Percentiles rank a stretch among this genome's conserved stretches.
Conservation (phyloP, 2,329 filamentous ascomycete species). For the Rhinocladiella similis region DNA sequence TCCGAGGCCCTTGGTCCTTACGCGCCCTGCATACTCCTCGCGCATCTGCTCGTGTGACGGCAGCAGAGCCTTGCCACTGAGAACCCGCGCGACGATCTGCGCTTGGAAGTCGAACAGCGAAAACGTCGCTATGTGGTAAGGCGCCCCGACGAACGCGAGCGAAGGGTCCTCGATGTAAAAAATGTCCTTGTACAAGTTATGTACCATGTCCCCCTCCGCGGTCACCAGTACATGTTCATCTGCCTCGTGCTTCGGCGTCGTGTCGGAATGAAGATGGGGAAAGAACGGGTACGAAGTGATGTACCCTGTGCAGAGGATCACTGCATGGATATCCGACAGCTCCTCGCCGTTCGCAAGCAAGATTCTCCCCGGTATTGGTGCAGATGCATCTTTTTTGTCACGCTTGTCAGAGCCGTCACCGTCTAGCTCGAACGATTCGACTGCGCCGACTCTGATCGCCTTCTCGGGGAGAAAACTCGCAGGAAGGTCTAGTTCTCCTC, state of each 20-base stretch:
- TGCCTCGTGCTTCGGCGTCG: slow-evolving; percentile 46
- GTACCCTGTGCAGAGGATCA: slow-evolving; percentile 70
- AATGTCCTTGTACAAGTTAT: slow-evolving; percentile 70
- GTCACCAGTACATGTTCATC: slow-evolving; percentile 59
- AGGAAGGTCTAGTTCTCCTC: slow-evolving; percentile 61
- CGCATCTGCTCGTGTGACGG: slow-evolving; percentile 45
- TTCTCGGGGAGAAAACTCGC: slow-evolving; percentile 55
- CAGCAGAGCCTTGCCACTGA: slow-evolving; percentile 52
- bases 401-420: background rate
- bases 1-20: slow-evolving; percentile 34
- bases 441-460: slow-evolving; percentile 53
- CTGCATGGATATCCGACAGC: slow-evolving; percentile 58
- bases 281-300: slow-evolving; percentile 68
- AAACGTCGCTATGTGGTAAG: slow-evolving; percentile 67
- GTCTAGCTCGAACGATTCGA: slow-evolving; percentile 47
- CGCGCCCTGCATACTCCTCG: slow-evolving; percentile 32
- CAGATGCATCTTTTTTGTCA: slow-evolving; percentile 26
- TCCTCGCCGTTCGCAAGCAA: slow-evolving; percentile 54
- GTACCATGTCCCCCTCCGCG: slow-evolving; percentile 59
- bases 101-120: slow-evolving; percentile 71
- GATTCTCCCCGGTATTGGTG: slow-evolving; percentile 52
- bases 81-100: slow-evolving; percentile 58
- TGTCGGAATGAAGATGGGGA: slow-evolving; percentile 50
- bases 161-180: slow-evolving; percentile 70
- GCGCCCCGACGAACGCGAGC: slow-evolving; percentile 64